Evolutionary conservation across 441 rosid genomes (phyloP).

Genomic region (Metrosideros polymorpha): DNA sequence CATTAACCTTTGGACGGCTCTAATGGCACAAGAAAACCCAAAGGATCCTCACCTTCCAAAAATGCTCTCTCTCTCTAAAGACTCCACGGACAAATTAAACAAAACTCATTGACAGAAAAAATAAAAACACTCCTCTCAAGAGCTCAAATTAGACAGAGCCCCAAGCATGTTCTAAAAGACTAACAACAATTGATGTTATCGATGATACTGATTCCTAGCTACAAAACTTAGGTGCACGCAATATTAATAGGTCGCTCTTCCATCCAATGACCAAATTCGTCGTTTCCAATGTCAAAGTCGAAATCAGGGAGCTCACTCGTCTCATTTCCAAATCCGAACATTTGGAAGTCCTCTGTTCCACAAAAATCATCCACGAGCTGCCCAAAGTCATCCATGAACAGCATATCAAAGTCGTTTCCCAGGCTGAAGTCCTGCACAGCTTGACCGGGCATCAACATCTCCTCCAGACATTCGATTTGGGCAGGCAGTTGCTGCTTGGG

Average conservation of each 20-base stretch:
- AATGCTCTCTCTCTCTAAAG: background rate
- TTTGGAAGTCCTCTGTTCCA: slow-evolving; percentile 40
- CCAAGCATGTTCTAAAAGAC: background rate
- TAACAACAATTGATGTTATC: background rate
- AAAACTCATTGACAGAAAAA: slow-evolving; percentile 7
- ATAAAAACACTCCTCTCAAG: slow-evolving; percentile 2
- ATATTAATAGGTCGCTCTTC: slow-evolving; percentile 43
- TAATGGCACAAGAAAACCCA: slow-evolving; percentile 59
- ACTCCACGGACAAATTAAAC: background rate
- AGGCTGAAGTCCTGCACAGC: slow-evolving; percentile 31
- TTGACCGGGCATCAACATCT: slow-evolving; percentile 20
- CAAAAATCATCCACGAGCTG: slow-evolving; percentile 38
- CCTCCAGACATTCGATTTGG: slow-evolving; percentile 25
- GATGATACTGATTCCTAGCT: slow-evolving; percentile 19
- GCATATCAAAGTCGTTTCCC: slow-evolving; percentile 31
- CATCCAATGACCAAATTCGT: slow-evolving; percentile 40
- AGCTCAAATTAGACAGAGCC: slow-evolving; percentile 1
- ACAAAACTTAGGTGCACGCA: slow-evolving; percentile 58
- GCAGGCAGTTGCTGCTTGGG: slow-evolving; percentile 37
- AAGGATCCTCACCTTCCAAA: slow-evolving; percentile 7
- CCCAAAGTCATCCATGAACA: slow-evolving; percentile 45
- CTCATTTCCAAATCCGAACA: slow-evolving; percentile 37
- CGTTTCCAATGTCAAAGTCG: slow-evolving; percentile 61
- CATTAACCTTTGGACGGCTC: slow-evolving; percentile 58
- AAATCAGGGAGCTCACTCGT: slow-evolving; percentile 80